phyloP scores from a whole-genome alignment of 2,329 filamentous ascomycete species.

The Colletotrichum liaoningense region DNA sequence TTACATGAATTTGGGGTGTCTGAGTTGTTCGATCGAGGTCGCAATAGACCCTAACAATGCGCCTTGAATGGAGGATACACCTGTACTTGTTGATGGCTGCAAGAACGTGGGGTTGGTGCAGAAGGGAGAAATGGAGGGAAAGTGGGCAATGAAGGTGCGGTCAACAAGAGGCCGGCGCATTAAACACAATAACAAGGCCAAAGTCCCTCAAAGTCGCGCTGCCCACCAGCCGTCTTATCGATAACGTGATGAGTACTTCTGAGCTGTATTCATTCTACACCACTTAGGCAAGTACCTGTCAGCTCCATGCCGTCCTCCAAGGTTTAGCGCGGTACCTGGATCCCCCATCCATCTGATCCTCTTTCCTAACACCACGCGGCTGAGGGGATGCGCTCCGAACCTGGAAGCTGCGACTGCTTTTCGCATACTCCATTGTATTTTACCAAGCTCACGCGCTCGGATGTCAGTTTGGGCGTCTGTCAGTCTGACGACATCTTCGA shows the following conservation, averaged over 20 bases:
- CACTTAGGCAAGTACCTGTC: constrained; percentile 7
- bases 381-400: constrained; percentile 23
- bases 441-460: constrained; percentile 23
- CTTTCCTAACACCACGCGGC: constrained; percentile 29
- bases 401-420: constrained; percentile 3
- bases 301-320: neutral
- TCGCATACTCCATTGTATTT: constrained; percentile 16
- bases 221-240: constrained; percentile 7
- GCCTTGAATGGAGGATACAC: constrained; percentile 39
- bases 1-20: constrained; percentile 31
- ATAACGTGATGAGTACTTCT: constrained; percentile 18
- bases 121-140: constrained; percentile 42
- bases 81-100: constrained; percentile 41
- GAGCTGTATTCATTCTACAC: neutral
- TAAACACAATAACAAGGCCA: constrained; percentile 35
- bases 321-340: constrained; percentile 22
- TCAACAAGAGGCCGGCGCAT: constrained; percentile 35
- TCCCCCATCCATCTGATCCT: constrained; percentile 19
- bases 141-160: constrained; percentile 39
- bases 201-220: constrained; percentile 27
- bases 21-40: constrained; percentile 38
- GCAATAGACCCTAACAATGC: constrained; percentile 37
- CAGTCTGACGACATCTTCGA: constrained; percentile 26
- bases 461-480: constrained; percentile 27
- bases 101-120: constrained; percentile 53